Evolutionary conservation across 306 rosid species (phyloP).

Genomic region (Cucurbita moschata): DNA sequence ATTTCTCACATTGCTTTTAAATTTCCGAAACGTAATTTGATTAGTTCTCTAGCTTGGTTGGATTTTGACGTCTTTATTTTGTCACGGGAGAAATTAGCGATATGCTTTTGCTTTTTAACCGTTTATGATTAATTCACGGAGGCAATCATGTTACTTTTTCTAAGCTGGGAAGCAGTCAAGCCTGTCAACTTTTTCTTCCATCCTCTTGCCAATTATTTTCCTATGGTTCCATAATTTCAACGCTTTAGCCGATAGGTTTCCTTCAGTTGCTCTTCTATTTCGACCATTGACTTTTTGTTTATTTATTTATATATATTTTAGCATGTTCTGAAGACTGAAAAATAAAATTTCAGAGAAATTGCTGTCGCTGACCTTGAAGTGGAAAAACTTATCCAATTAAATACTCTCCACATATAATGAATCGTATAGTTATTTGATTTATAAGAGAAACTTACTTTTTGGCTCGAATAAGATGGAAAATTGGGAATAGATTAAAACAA

Average conservation of each 20-base stretch:
- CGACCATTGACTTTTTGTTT: background rate
- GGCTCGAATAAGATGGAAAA: background rate
- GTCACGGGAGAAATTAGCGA: constrained; percentile 1
- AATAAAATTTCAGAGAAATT: background rate
- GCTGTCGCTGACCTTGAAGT: background rate
- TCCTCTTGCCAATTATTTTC: background rate
- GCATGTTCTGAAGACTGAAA: background rate
- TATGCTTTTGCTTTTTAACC: background rate
- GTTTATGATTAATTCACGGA: background rate
- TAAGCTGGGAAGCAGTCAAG: constrained; percentile 9
- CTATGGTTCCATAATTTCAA: background rate
- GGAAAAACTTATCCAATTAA: background rate
- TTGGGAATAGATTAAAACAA: background rate
- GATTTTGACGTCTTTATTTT: background rate
- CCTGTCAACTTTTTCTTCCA: background rate
- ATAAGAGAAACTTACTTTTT: background rate
- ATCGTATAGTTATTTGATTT: background rate
- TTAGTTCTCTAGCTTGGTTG: background rate
- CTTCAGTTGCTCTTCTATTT: background rate
- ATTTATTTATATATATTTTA: background rate
- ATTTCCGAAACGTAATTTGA: background rate
- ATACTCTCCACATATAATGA: background rate
- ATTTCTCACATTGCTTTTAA: background rate
- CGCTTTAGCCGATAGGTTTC: background rate
- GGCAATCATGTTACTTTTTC: background rate